Evolutionary conservation across 345 rosid genomes (phyloP).

Genomic region (Eucalyptus marginata): DNA sequence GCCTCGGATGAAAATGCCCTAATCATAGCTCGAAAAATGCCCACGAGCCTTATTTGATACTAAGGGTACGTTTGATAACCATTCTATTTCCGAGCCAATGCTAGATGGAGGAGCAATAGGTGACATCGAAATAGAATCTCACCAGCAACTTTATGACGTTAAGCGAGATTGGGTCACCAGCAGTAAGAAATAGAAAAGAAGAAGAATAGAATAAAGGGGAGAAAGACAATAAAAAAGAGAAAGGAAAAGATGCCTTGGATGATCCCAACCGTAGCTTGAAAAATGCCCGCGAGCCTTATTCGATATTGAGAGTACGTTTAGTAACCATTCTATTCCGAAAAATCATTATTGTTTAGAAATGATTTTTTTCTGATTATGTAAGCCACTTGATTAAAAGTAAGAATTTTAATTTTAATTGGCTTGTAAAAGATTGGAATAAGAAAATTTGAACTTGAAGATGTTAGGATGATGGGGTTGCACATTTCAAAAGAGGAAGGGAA

Average conservation of each 20-base stretch:
- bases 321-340: too few species aligned
- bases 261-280: fast-evolving
- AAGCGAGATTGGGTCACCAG: neutral
- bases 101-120: neutral
- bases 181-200: too few species aligned
- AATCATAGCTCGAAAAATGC: neutral
- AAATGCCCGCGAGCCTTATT: fast-evolving
- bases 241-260: neutral
- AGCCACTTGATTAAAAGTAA: neutral
- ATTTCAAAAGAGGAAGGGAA: neutral
- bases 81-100: fast-evolving
- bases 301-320: fast-evolving
- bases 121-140: neutral
- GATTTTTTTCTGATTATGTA: too few species aligned
- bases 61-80: fast-evolving
- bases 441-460: neutral
- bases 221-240: too few species aligned
- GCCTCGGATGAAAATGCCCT: neutral
- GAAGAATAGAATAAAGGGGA: neutral
- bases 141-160: fast-evolving
- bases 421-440: neutral
- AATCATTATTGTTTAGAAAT: too few species aligned
- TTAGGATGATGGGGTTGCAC: neutral
- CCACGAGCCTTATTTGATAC: fast-evolving
- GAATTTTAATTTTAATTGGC: neutral